These are phyloP conservation scores for Cryptococcus neoformans DNA, from an alignment of 1,284 basidiomycete genomes.

Conservation along the genomic window DNA sequence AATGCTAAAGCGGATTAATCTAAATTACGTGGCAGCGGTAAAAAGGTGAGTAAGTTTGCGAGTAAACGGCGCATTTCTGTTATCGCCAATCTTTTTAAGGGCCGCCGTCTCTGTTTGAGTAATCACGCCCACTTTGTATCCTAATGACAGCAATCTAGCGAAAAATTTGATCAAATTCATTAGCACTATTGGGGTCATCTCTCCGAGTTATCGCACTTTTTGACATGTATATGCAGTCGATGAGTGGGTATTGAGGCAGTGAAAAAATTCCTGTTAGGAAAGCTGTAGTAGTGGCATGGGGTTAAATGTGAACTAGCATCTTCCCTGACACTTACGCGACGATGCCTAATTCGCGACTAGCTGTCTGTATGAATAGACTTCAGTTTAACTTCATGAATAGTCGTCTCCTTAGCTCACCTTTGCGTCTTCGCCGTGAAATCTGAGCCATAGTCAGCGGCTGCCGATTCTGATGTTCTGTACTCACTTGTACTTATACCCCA, in stretches of 20 bases:
- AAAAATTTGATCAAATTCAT: neutral
- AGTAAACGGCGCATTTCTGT: constrained; percentile 74
- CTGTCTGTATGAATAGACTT: constrained; percentile 54
- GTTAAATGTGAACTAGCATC: neutral
- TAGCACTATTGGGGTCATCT: neutral
- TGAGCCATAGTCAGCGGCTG: constrained; percentile 13
- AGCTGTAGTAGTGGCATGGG: constrained; percentile 41
- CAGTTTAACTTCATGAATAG: too few relatives aligned
- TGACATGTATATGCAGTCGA: constrained; percentile 78
- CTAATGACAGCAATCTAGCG: constrained; percentile 72
- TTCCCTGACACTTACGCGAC: constrained; percentile 47
- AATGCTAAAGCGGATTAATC: neutral
- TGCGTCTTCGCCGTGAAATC: constrained; percentile 86
- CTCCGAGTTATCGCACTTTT: constrained; percentile 59
- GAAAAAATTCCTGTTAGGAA: constrained; percentile 71
- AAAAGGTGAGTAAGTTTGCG: constrained; percentile 78
- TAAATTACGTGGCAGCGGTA: constrained; percentile 80
- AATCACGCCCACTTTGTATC: constrained; percentile 87
- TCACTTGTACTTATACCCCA: constrained; percentile 77
- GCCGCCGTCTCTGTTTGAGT: constrained; percentile 94
- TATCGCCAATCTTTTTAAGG: constrained; percentile 85
- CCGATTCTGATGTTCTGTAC: constrained; percentile 1
- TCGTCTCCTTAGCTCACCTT: constrained; percentile 52
- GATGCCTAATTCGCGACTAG: constrained; percentile 77
- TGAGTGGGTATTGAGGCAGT: constrained; percentile 80